Evolutionary conservation across 1,284 basidiomycete species (phyloP), one percentile per base, ranked within the genome.

Genomic region (Ceratorhiza oryzae-sativae): DNA sequence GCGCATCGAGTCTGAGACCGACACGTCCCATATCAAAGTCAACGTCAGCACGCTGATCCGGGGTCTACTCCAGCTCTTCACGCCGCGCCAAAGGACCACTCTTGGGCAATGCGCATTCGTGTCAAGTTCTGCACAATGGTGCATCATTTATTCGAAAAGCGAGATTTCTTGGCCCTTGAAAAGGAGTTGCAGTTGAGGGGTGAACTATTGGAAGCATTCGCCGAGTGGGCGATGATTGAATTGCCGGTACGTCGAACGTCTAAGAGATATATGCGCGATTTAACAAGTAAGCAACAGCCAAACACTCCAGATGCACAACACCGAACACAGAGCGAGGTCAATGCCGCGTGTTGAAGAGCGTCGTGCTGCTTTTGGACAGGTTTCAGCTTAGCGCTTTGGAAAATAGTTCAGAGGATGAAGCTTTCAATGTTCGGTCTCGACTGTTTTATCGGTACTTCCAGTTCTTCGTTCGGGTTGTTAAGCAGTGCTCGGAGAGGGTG

Each of bases 371-470:
- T n/a, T 83, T 94, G 51, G 91, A 95, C 75, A 86, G 88, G 25
- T 81, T 95, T 3, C 86, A 89, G 68, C 82, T 96, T n/a, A 83
- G 86, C 60, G 82, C 86, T 1, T 80, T 86, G 1, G 91, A 92
- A 13, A 83, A 80, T 20, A 82, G 81, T 0, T 83, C 84, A 12
- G 84, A 86, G 30, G 86, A 85, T 1, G 91, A 93, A 73, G 88
- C 91, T 70, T 83, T 85, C 0, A 90, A 92, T 76, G 87, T 88
- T 36, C 86, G 91, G 34, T 89, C 91, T 1, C 84, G 93, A 32
- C 79, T 93, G 34, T 95, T 95, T 81, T 88, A 90, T 76, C 87
- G 88, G 61, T 93, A 94, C 77, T 88, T 90, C 49, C 83, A 82
- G 23, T 84, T 89, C 53, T 83, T 95, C 39, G 81, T 91, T 41